These are phyloP conservation scores for Cryphonectria carpinicola DNA, from an alignment of 2,329 filamentous ascomycete species.

Conservation along the genomic window DNA sequence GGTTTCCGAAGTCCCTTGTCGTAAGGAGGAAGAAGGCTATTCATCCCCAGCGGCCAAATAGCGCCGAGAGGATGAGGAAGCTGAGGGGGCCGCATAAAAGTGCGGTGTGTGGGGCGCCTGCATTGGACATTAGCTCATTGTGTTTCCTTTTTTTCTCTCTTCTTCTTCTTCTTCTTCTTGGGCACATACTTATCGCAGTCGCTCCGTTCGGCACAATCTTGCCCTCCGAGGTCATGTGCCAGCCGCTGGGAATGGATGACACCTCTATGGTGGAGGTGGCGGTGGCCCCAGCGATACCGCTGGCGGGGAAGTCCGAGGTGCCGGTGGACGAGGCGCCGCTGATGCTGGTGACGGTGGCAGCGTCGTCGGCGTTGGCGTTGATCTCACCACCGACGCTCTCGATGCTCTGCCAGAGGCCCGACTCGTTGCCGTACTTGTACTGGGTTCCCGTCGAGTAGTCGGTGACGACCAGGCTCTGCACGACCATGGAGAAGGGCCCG, in stretches of 20 bases:
- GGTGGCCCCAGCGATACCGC: constrained; percentile 65
- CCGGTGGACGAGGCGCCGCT: constrained; percentile 68
- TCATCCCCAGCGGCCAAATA: constrained; percentile 42
- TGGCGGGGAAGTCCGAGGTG: constrained; percentile 69
- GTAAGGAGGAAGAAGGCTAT: constrained; percentile 45
- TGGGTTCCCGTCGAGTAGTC: constrained; percentile 92
- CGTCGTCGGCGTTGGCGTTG: constrained; percentile 67
- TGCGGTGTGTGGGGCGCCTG: constrained; percentile 47
- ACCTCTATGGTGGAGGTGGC: constrained; percentile 53
- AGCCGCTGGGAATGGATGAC: constrained; percentile 71
- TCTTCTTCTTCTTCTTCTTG: neutral
- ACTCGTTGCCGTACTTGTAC: constrained; percentile 80
- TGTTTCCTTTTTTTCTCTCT: neutral
- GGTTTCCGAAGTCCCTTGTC: constrained; percentile 12
- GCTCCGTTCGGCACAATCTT: constrained; percentile 77
- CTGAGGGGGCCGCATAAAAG: constrained; percentile 54
- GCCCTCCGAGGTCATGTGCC: constrained; percentile 77
- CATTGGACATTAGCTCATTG: constrained; percentile 9
- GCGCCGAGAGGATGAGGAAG: constrained; percentile 43
- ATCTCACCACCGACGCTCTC: constrained; percentile 76
- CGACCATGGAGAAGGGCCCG: constrained; percentile 85
- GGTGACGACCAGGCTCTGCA: constrained; percentile 74
- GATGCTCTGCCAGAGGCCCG: constrained; percentile 82
- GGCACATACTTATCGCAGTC: constrained; percentile 55
- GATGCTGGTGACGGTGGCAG: constrained; percentile 57